Conservation (phyloP, 306 rosid genomes). For the Luffa aegyptiaca region DNA sequence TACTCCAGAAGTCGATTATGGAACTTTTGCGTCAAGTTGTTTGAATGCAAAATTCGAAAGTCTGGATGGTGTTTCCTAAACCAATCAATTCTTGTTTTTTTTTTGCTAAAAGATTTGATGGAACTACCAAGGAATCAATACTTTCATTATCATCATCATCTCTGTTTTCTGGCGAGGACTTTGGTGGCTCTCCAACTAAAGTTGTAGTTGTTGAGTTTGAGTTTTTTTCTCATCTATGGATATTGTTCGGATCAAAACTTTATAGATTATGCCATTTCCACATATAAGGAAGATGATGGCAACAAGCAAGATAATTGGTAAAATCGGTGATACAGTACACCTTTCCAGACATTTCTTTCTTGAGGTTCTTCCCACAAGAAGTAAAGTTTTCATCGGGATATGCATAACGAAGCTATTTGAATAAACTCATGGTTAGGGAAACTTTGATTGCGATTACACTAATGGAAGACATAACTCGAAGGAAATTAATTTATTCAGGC, state of each 20-base stretch:
- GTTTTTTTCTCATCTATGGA: neutral
- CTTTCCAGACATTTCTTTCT: conserved; percentile 22
- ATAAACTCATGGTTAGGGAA: neutral
- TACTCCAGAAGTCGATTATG: conserved; percentile 15
- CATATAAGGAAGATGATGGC: conserved; percentile 29
- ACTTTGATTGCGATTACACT: neutral
- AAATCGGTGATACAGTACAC: conserved; percentile 21
- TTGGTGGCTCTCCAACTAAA: neutral
- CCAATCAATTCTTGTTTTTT: conserved; percentile 14
- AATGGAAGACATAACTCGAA: neutral
- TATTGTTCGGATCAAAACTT: conserved; percentile 1
- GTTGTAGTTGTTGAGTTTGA: conserved; percentile 7
- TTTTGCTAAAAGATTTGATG: conserved; percentile 21
- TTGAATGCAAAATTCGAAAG: conserved; percentile 11
- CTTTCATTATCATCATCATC: conserved; percentile 8
- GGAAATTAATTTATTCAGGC: neutral
- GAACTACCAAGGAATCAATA: conserved; percentile 26
- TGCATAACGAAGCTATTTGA: neutral
- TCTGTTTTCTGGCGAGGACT: conserved; percentile 21
- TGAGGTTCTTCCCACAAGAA: conserved; percentile 1
- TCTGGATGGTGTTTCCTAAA: conserved; percentile 10
- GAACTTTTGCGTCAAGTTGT: conserved; percentile 12
- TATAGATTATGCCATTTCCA: conserved; percentile 14
- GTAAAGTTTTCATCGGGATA: neutral
- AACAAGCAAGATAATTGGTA: conserved; percentile 21